phyloP scores from a whole-genome alignment of 129 eudicot species.

The Cynara cardunculus region DNA sequence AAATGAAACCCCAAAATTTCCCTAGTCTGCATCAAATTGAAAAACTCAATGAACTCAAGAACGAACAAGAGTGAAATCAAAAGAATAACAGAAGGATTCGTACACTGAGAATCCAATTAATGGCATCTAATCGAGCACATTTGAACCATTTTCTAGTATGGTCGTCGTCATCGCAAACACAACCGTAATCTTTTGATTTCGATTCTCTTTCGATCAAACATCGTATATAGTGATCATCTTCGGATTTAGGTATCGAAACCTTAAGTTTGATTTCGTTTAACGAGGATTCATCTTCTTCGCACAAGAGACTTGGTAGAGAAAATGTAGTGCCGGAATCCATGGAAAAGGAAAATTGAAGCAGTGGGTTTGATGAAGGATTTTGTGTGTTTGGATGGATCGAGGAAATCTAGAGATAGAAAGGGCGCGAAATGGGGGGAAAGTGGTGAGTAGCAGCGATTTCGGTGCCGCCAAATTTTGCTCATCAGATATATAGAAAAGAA shows the following conservation, averaged over 20 bases:
- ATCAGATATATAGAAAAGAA: constrained; percentile 32
- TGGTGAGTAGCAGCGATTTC: constrained; percentile 40
- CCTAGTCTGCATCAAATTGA: constrained; percentile 49
- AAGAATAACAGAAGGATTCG: background rate
- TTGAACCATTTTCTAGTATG: constrained; percentile 33
- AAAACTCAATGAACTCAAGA: background rate
- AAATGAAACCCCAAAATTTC: constrained; percentile 52
- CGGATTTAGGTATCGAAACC: constrained; percentile 26
- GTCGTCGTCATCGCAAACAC: constrained; percentile 16
- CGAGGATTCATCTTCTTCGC: constrained; percentile 62
- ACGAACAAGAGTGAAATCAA: background rate
- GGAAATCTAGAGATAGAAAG: constrained; percentile 26
- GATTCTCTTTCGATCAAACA: constrained; percentile 31
- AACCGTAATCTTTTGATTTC: background rate
- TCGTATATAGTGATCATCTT: constrained; percentile 47
- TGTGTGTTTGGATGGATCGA: constrained; percentile 16
- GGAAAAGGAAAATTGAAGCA: background rate
- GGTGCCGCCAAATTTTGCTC: constrained; percentile 83
- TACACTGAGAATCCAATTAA: constrained; percentile 74
- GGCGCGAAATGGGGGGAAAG: constrained; percentile 34
- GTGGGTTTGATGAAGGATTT: constrained; percentile 13
- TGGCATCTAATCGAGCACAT: constrained; percentile 52
- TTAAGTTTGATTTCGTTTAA: constrained; percentile 19
- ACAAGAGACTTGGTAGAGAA: constrained; percentile 51
- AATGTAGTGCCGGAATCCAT: constrained; percentile 43